Conservation (phyloP, 805 yeast genomes). For the Schizosaccharomyces cryophilus region DNA sequence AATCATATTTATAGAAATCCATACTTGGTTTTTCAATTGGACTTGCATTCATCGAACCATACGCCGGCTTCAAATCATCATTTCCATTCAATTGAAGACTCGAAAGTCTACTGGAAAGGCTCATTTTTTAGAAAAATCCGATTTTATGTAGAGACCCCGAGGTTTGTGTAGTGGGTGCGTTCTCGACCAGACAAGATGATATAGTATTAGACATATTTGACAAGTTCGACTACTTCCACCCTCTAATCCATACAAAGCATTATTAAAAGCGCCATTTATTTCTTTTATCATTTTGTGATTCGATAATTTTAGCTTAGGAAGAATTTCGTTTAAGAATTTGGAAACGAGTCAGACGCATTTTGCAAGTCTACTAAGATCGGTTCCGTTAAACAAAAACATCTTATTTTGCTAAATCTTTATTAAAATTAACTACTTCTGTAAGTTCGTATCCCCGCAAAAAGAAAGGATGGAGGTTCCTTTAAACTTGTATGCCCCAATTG, state of each 20-base stretch:
- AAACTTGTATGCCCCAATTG: background rate
- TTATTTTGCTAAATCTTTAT: too few species aligned
- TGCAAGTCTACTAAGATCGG: too few species aligned
- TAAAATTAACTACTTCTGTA: background rate
- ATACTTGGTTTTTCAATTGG: background rate
- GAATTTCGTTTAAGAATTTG: too few species aligned
- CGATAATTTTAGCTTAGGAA: too few species aligned
- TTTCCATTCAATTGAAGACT: background rate
- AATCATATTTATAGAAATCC: background rate
- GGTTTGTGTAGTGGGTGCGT: background rate
- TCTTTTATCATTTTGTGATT: too few species aligned
- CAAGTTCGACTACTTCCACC: too few species aligned
- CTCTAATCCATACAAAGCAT: too few species aligned
- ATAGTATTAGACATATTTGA: too few species aligned
- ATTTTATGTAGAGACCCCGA: background rate
- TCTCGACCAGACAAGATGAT: too few species aligned
- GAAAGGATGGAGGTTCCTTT: background rate
- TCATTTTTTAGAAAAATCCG: background rate
- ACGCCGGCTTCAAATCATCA: background rate
- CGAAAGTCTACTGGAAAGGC: background rate
- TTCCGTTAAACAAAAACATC: too few species aligned
- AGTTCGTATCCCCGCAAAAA: background rate
- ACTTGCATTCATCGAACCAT: background rate
- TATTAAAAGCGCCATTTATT: too few species aligned
- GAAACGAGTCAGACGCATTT: too few species aligned